Evolutionary conservation across 2,329 filamentous ascomycete species (phyloP).

Genomic region (Colletotrichum navitas): DNA sequence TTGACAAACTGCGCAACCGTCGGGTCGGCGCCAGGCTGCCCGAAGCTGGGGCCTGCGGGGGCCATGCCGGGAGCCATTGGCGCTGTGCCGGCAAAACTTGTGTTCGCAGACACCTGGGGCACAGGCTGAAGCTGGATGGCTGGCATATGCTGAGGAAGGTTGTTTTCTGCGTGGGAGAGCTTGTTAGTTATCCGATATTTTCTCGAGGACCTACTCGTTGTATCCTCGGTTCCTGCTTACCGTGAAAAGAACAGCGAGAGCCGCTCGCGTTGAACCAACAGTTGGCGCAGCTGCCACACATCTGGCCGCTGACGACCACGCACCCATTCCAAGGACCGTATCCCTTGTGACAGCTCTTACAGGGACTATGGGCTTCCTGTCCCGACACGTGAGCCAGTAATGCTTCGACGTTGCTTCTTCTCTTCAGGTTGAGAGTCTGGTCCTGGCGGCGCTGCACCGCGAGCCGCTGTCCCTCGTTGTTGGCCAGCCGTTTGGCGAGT

Average conservation of each 20-base stretch:
- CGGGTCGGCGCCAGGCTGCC: constrained; percentile 31
- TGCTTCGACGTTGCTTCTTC: constrained; percentile 71
- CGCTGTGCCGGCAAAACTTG: constrained; percentile 49
- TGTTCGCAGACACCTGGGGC: constrained; percentile 47
- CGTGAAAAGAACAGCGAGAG: constrained; percentile 70
- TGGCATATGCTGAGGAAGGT: constrained; percentile 56
- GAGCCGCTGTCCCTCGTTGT: constrained; percentile 61
- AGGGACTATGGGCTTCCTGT: constrained; percentile 60
- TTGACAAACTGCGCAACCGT: constrained; percentile 49
- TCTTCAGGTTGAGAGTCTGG: constrained; percentile 66
- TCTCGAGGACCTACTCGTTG: not conserved
- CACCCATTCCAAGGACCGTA: constrained; percentile 71
- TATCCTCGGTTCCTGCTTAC: constrained; percentile 52
- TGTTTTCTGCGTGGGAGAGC: constrained; percentile 55
- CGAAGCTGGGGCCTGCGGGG: constrained; percentile 47
- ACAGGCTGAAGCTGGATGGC: constrained; percentile 48
- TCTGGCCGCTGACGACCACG: constrained; percentile 70
- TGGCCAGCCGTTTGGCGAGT: constrained; percentile 66
- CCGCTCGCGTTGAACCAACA: constrained; percentile 75
- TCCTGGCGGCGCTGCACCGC: constrained; percentile 67
- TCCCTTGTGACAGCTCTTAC: constrained; percentile 71
- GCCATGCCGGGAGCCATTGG: constrained; percentile 44
- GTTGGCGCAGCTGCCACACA: constrained; percentile 73
- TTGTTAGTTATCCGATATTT: constrained; percentile 4
- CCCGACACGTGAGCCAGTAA: constrained; percentile 70